Evolutionary conservation across 106 monocot genomes (phyloP), one percentile per base, ranked within the genome.

Genomic region (Xerophyta viscosa): DNA sequence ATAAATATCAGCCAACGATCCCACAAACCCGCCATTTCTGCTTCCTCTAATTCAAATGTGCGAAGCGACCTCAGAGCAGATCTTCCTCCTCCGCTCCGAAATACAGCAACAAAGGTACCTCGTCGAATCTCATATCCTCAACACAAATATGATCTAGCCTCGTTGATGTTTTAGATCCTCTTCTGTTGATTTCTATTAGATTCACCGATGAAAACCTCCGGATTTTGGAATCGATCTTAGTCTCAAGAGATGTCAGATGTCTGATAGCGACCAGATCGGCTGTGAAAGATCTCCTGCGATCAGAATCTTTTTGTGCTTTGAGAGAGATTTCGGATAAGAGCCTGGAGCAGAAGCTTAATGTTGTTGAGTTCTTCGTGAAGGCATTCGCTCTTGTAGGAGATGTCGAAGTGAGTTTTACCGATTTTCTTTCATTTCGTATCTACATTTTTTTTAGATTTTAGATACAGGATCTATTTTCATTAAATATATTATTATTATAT

Each of bases 341-440:
- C 24, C 36, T 19, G 15, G 61, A 74, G 43, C 54, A 41, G 70
- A 86, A 74, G 57, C 82, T 96, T 18, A 25, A 13, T 13, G 30
- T 65, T 27, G 79, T 76, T 20, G 78, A 96, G 14, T 96, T 96
- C 68, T 85, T 96, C 33, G 76, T 86, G 15, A 49, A 57, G 46
- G 89, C 96, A 3, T 88, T 96, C 53, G 81, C 85, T 58, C 66
- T 88, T 5, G 66, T 77, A 3, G 89, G 89, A 25, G 85, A 96
- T 19, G 72, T 69, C n/a, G 88, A 89, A 61, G 96, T 86, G 51
- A 67, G 66, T 21, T 10, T 37, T 39, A 24, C 7, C 3, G 20
- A 12, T 2, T 41, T 8, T 26, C 19, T 20, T 58, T 41, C n/a
- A 30, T 21, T 41, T 20, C 23, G 20, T 3, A 20, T 37, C 19